phyloP scores from a whole-genome alignment of 2,329 filamentous ascomycete species.

The Colletotrichum shisoi region DNA sequence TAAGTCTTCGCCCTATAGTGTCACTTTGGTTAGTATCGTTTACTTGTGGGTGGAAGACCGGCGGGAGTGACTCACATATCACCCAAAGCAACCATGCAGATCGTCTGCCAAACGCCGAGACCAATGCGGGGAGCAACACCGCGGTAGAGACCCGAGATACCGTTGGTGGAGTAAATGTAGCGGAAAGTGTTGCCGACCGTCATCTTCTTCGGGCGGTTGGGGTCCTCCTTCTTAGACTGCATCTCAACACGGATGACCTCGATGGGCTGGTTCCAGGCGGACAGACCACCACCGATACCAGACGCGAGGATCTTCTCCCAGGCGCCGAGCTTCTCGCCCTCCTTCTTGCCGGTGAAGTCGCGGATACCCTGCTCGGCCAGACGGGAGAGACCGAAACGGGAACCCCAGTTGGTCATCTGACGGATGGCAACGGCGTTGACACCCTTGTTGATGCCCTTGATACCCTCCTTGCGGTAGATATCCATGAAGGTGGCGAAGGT shows the following conservation, averaged over 20 bases:
- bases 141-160: constrained; percentile 90
- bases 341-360: constrained; percentile 76
- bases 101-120: constrained; percentile 97
- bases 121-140: constrained; percentile 94
- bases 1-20: constrained; percentile 68
- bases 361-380: constrained; percentile 91
- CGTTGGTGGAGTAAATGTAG: constrained; percentile 93
- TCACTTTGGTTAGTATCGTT: constrained; percentile 42
- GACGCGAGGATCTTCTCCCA: constrained; percentile 90
- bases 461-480: constrained; percentile 94
- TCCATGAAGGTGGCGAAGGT: constrained; percentile 96
- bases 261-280: constrained; percentile 99
- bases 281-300: constrained; percentile 88
- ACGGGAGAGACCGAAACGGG: constrained; percentile 90
- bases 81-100: constrained; percentile 99
- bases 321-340: constrained; percentile 78
- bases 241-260: constrained; percentile 99
- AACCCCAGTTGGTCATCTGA: constrained; percentile 99
- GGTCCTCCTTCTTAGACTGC: constrained; percentile 98
- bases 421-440: constrained; percentile 98
- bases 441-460: constrained; percentile 95
- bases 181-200: constrained; percentile 84
- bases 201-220: constrained; percentile 98
- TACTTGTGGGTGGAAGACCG: background rate
- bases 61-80: constrained; percentile 77